Evolutionary conservation across 768 basidiomycete species (phyloP).

Genomic region (Leccinum disarticulatum): DNA sequence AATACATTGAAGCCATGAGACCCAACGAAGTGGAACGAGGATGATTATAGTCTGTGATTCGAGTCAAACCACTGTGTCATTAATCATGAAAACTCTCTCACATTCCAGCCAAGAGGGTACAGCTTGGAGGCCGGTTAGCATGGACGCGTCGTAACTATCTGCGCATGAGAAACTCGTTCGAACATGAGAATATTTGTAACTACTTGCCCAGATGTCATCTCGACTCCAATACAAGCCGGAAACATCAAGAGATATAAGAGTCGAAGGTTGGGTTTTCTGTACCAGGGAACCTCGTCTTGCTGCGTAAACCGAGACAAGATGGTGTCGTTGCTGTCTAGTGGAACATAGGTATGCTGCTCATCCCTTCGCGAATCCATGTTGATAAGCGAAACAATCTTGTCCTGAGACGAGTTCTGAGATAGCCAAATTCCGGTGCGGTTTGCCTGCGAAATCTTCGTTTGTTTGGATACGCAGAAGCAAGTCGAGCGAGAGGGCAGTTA

Average conservation of each 20-base stretch:
- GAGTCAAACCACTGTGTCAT: neutral
- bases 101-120: neutral
- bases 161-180: neutral
- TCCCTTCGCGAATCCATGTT: neutral
- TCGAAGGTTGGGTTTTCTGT: slow-evolving; percentile 46
- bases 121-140: neutral
- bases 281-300: slow-evolving; percentile 39
- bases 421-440: neutral
- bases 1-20: neutral
- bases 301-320: slow-evolving; percentile 1
- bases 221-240: neutral
- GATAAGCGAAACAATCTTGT: neutral
- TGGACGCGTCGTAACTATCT: neutral
- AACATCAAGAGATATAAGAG: neutral
- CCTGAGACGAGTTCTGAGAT: neutral
- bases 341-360: neutral
- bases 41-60: neutral
- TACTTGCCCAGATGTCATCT: neutral
- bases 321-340: neutral
- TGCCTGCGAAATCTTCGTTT: neutral
- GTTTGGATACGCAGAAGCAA: neutral
- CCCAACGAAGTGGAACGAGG: neutral
- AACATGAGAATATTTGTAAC: neutral
- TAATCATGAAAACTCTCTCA: neutral
- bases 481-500: neutral